phyloP scores from a whole-genome alignment of 2,329 filamentous ascomycete species.

The Cladophialophora carrionii region DNA sequence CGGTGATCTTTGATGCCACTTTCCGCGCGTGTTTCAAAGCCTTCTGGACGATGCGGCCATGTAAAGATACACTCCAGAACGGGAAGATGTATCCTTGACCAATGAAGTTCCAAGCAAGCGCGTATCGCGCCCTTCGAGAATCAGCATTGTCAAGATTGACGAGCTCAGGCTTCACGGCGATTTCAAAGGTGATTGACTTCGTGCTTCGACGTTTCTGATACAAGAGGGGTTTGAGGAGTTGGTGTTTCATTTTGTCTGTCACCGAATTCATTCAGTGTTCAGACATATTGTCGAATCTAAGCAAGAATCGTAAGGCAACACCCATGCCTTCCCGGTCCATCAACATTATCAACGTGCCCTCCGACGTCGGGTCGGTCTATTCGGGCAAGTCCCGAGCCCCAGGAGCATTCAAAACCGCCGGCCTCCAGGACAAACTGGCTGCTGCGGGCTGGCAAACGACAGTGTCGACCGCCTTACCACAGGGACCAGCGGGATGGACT shows the following conservation, averaged over 20 bases:
- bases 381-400: conserved; percentile 28
- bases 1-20: not conserved
- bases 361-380: conserved; percentile 25
- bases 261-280: not conserved
- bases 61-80: not conserved
- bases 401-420: conserved; percentile 20
- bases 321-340: conserved; percentile 11
- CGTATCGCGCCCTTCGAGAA: conserved; percentile 3
- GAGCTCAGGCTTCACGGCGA: not conserved
- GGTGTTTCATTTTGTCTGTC: not conserved
- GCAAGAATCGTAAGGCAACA: not conserved
- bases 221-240: not conserved
- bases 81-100: not conserved
- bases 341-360: conserved; percentile 22
- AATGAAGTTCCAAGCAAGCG: not conserved
- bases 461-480: conserved; percentile 17
- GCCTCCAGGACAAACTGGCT: conserved; percentile 14
- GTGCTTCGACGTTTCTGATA: not conserved
- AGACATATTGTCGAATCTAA: not conserved
- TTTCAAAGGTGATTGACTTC: not conserved
- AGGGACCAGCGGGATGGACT: conserved; percentile 12
- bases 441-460: conserved; percentile 10
- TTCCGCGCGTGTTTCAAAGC: not conserved
- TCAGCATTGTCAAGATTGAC: not conserved
- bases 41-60: not conserved